These are phyloP conservation scores for Lyophyllum semitale DNA, from an alignment of 768 basidiomycete genomes.

Conservation along the genomic window DNA sequence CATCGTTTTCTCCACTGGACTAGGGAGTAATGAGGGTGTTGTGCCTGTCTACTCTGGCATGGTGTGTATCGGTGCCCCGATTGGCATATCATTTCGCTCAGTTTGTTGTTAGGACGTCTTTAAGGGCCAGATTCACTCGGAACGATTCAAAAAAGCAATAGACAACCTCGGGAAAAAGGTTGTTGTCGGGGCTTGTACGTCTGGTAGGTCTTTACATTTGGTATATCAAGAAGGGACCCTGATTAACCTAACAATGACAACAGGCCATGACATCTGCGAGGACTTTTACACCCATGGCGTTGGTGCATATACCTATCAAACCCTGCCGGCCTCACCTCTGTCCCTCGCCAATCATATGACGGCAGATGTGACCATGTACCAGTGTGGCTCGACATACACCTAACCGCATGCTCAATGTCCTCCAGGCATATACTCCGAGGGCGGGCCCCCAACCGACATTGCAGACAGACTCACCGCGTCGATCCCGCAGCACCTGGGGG, in stretches of 20 bases:
- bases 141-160: conserved; percentile 50
- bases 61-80: conserved; percentile 24
- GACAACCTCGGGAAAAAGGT: conserved; percentile 71
- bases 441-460: conserved; percentile 47
- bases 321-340: too few relatives aligned
- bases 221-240: too few relatives aligned
- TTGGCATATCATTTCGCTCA: background rate
- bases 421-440: conserved; percentile 47
- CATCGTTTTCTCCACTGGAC: conserved; percentile 53
- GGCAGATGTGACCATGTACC: conserved; percentile 58
- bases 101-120: conserved; percentile 46
- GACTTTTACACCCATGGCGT: conserved; percentile 49
- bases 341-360: background rate
- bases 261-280: conserved; percentile 46
- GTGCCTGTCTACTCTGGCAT: conserved; percentile 50
- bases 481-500: conserved; percentile 38
- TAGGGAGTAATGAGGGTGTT: conserved; percentile 45
- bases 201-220: too few relatives aligned
- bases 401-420: background rate
- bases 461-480: conserved; percentile 52
- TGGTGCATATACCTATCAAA: conserved; percentile 16
- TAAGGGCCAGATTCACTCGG: conserved; percentile 67
- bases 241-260: too few relatives aligned
- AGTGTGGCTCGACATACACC: conserved; percentile 45
- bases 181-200: conserved; percentile 66